Base-by-base conservation (phyloP, 768 basidiomycete species). In the Serpula lacrymans region DNA sequence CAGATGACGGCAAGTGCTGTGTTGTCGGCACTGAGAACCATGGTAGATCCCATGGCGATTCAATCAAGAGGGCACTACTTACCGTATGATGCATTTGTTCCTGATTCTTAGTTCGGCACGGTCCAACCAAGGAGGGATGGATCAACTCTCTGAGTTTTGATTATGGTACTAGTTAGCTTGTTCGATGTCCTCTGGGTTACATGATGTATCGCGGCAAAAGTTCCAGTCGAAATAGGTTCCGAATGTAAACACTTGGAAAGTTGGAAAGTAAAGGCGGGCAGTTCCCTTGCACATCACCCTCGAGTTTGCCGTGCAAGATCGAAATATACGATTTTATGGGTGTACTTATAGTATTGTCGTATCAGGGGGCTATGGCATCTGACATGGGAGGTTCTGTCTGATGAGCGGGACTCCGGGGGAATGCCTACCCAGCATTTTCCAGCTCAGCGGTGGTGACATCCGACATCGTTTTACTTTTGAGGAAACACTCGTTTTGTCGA, bases 1-100 rank as follows among this genome's bases (percentile, higher is more conserved):
- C 93, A 96, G 62, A 84, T 88, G 77, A 94, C 94, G 1, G 90
- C 91, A 2, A 83, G 81, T 41, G 85, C 86, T n/a, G 77, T 94
- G 34, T 68, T 97, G 45, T 75, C 81, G 34, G 82, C 91, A 5
- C 66, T 97, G 31, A 71, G 86, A 40, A 84, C 74, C 31, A 73
- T 84, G 16, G 77, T 90, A 37, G 87, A 94, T 61, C 92, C 88
- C 24, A 52, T 62, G 56, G 45, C 62, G 14, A 46, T 47, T n/a
- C 57, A 55, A 32, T 16, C 62, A 1, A 48, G 54, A 42, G 61
- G 63, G 13, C 43, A 42, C 7, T 62, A 61, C 39, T 51, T 54
- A 18, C 60, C 60, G 47, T 61, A 62, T 43, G 58, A 60, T 27
- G 47, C 49, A 41, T 47, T 54, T 44, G 37, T 52, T 14, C 49